Evolutionary conservation across 805 yeast species (phyloP).

Genomic region (Komagataella pastoris): DNA sequence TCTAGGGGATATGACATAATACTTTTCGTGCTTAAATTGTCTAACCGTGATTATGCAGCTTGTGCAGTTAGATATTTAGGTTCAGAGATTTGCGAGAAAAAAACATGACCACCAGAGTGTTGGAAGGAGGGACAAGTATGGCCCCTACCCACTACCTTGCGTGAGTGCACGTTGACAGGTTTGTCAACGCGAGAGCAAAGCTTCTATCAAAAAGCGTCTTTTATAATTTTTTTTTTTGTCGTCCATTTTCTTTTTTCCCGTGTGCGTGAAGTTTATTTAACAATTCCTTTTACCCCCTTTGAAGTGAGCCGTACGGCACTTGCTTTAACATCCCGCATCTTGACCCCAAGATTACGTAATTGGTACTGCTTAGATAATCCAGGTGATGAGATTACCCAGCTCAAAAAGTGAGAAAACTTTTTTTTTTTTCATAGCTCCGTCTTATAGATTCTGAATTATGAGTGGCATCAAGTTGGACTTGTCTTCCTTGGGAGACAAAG

Average conservation of each 20-base stretch:
- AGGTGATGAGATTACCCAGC: neutral
- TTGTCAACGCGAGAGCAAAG: too few species aligned
- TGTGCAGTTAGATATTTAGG: neutral
- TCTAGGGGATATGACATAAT: neutral
- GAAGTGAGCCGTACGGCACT: too few species aligned
- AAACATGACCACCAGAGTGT: neutral
- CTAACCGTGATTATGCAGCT: neutral
- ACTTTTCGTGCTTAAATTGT: neutral
- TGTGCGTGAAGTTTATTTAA: too few species aligned
- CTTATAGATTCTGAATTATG: constrained; percentile 15
- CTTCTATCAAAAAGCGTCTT: too few species aligned
- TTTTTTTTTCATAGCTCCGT: neutral
- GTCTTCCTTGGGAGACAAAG: constrained; percentile 52
- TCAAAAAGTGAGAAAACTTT: neutral
- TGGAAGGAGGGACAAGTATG: neutral
- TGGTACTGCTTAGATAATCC: neutral
- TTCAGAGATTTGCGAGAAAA: neutral
- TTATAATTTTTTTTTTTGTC: too few species aligned
- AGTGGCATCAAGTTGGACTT: constrained; percentile 30
- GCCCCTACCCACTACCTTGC: too few species aligned
- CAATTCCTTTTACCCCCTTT: too few species aligned
- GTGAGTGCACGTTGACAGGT: too few species aligned
- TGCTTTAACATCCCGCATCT: neutral
- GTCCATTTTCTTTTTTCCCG: too few species aligned
- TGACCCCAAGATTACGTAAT: neutral